Evolutionary conservation across 2,329 filamentous ascomycete genomes (phyloP), one percentile per base, ranked within the genome.

Genomic region (Nigrospora osmanthi): DNA sequence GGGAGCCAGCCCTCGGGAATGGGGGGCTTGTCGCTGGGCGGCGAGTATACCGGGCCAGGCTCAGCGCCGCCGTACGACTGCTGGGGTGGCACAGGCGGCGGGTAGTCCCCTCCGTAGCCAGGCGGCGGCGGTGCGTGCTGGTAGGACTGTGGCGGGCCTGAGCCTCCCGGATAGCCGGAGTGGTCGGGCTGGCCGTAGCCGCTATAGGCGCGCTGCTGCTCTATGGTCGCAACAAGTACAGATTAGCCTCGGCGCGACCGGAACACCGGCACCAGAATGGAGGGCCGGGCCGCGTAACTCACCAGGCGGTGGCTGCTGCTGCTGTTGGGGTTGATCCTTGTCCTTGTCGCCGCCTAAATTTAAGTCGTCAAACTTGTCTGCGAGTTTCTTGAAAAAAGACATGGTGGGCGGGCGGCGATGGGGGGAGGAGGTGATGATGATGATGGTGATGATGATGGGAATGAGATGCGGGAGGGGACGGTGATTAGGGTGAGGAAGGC

Each of bases 1-100:
- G 79, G 69, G 28, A 68, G 65, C 81, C 82, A 86, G 52, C 81
- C 81, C 41, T 69, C 57, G 19, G 81, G 72, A 51, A 83, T 66
- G 48, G 75, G 67, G 19, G 81, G 73, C 53, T 65, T 66, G 41
- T 59, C 59, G 4, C 61, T 47, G 16, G 62, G 59, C 19, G 59
- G 61, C 14, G 61, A 59, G 46, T 66, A 63, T 31, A 59, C 57
- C 35, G 61, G 59, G 12, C 51, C 57, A 17, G 49, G 47, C 34
- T 54, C 51, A 5, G 55, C 54, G 30, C 44, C 44, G 28, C 44
- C 37, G 15, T 44, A 44, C 13, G 33, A 37, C 35, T 43, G 42
- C 42, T 44, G 42, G 13, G 42, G 37, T 38, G 37, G 42, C 16
- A 38, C 42, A n/a, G 23, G 42, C 17, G 42, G 32, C n/a, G 35